Percentiles rank a stretch among this genome's conserved stretches.
Conservation (phyloP, 2,329 filamentous ascomycete genomes). For the Zasmidium cellare region DNA sequence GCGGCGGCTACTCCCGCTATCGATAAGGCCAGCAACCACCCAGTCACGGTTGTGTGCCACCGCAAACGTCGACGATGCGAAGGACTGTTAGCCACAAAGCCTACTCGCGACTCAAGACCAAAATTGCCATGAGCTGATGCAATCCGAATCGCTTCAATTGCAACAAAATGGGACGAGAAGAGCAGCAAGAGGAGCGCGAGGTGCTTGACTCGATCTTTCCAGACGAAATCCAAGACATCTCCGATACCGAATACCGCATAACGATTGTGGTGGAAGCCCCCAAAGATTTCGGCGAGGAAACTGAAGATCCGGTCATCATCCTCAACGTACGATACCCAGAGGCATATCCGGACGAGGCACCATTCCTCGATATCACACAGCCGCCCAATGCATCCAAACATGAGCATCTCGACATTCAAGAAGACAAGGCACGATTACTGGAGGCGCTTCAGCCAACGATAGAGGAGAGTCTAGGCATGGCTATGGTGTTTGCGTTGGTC, state of each 20-base stretch:
- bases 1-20: neutral
- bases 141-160: slow-evolving; percentile 5
- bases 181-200: slow-evolving; percentile 93
- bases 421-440: slow-evolving; percentile 76
- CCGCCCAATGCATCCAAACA: slow-evolving; percentile 70
- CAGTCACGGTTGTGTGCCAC: too few species aligned
- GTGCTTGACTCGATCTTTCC: slow-evolving; percentile 98
- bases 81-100: too few species aligned
- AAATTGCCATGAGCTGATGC: neutral
- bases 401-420: slow-evolving; percentile 73
- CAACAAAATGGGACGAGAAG: slow-evolving; percentile 70
- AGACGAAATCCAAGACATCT: slow-evolving; percentile 95
- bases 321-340: slow-evolving; percentile 88
- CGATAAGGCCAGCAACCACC: too few species aligned
- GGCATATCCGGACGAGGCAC: slow-evolving; percentile 84
- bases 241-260: slow-evolving; percentile 85
- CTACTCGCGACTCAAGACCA: too few species aligned
- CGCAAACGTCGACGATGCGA: too few species aligned
- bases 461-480: slow-evolving; percentile 93
- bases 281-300: slow-evolving; percentile 54
- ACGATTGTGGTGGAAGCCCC: slow-evolving; percentile 71
- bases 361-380: slow-evolving; percentile 74
- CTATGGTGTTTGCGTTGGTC: slow-evolving; percentile 93
- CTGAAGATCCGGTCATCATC: slow-evolving; percentile 66
- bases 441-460: slow-evolving; percentile 71